phyloP scores from a whole-genome alignment of 1,284 basidiomycete genomes.

The Bjerkandera adusta region DNA sequence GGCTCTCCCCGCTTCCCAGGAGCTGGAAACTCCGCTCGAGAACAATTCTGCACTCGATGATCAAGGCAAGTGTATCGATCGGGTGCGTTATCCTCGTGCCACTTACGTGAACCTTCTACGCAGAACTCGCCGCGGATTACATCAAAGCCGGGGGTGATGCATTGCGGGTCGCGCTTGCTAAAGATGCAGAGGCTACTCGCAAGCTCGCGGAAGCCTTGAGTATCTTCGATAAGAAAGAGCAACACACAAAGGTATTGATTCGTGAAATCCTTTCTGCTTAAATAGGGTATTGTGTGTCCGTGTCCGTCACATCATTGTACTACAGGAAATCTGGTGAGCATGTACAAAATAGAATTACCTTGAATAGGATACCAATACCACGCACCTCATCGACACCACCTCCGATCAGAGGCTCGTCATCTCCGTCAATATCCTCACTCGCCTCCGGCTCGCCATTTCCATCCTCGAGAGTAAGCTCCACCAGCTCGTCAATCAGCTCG shows the following conservation, averaged over 20 bases:
- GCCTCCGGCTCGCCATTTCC: neutral
- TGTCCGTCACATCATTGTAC: neutral
- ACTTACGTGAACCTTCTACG: neutral
- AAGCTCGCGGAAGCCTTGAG: slow-evolving; percentile 43
- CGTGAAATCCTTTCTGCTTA: slow-evolving; percentile 17
- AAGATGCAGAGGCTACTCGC: slow-evolving; percentile 37
- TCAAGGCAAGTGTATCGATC: no score
- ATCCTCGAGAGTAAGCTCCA: slow-evolving; percentile 1
- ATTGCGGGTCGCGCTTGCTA: slow-evolving; percentile 34
- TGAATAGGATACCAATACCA: no score
- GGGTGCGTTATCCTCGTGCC: neutral
- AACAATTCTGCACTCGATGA: no score
- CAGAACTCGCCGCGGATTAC: slow-evolving; percentile 30
- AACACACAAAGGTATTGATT: slow-evolving; percentile 36
- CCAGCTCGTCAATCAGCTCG: slow-evolving; percentile 30
- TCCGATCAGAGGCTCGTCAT: no score
- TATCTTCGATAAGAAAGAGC: slow-evolving; percentile 43
- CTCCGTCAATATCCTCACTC: no score
- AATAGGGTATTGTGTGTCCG: neutral
- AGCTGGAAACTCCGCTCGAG: no score
- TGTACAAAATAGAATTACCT: neutral
- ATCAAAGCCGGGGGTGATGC: slow-evolving; percentile 33
- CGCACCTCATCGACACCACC: neutral
- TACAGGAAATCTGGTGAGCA: neutral
- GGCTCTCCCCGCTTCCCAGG: slow-evolving; percentile 14